These are phyloP conservation scores for Debaryomycetaceae sp. DNA, from an alignment of 1,139 yeast genomes.

Conservation along the genomic window DNA sequence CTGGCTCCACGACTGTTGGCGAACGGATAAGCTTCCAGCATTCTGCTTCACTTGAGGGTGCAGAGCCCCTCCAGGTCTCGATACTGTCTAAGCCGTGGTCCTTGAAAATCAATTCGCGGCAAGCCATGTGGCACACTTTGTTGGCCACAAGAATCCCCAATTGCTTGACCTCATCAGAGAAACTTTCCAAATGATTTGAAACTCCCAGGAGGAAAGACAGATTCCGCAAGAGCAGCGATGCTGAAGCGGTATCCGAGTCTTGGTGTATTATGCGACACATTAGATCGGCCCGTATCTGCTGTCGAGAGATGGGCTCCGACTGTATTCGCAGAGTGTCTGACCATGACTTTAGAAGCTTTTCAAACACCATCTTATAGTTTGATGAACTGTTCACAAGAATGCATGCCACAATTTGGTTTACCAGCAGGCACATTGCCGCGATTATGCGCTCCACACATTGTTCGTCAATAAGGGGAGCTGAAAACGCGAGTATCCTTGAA, in stretches of 20 bases:
- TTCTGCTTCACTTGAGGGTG: too few relatives aligned
- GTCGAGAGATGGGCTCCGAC: slow-evolving; percentile 23
- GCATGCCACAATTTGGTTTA: slow-evolving; percentile 10
- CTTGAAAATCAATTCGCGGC: slow-evolving; percentile 27
- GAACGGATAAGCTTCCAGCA: slow-evolving; percentile 8
- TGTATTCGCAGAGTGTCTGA: slow-evolving; percentile 17
- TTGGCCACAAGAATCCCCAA: slow-evolving; percentile 40
- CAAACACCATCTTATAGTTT: too few relatives aligned
- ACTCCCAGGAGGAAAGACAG: slow-evolving; percentile 28
- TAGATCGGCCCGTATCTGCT: slow-evolving; percentile 24
- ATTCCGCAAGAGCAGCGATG: slow-evolving; percentile 13
- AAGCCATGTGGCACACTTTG: slow-evolving; percentile 24
- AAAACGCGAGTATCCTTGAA: slow-evolving; percentile 2
- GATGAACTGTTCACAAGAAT: too few relatives aligned
- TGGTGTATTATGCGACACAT: slow-evolving; percentile 17
- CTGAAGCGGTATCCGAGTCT: slow-evolving; percentile 7
- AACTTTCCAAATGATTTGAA: slow-evolving; percentile 34
- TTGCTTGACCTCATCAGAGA: slow-evolving; percentile 27
- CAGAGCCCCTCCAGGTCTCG: too few relatives aligned
- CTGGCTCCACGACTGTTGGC: slow-evolving; percentile 4
- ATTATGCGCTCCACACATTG: slow-evolving; percentile 11
- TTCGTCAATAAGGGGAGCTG: slow-evolving; percentile 6
- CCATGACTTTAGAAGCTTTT: too few relatives aligned
- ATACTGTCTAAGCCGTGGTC: slow-evolving; percentile 6
- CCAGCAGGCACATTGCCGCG: slow-evolving; percentile 4